Conservation (phyloP, 2,329 filamentous ascomycete genomes). For the Teratosphaeria viscida region DNA sequence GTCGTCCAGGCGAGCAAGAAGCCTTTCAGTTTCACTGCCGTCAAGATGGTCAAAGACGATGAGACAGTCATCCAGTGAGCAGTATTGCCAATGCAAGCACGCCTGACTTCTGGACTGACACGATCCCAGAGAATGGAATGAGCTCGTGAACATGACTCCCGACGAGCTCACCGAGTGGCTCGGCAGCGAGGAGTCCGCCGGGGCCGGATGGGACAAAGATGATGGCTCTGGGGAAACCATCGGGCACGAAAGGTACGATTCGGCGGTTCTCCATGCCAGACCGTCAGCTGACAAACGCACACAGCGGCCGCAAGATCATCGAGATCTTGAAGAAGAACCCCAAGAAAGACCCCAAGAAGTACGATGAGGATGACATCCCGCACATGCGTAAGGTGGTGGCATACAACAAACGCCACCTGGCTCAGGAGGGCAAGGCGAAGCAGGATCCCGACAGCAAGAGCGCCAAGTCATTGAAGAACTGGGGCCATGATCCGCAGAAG, state of each 20-base stretch:
- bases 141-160: conserved; percentile 55
- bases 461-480: conserved; percentile 42
- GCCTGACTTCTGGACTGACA: not conserved
- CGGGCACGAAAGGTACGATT: conserved; percentile 46
- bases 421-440: conserved; percentile 51
- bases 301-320: conserved; percentile 52
- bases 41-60: conserved; percentile 42
- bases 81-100: not conserved
- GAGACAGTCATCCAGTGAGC: conserved; percentile 40
- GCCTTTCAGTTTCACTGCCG: not conserved
- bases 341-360: conserved; percentile 44
- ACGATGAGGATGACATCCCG: conserved; percentile 45
- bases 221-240: conserved; percentile 50
- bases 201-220: conserved; percentile 51
- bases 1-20: not conserved
- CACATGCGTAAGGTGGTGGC: conserved; percentile 45
- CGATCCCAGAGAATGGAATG: conserved; percentile 48
- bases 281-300: not conserved
- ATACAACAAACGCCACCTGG: conserved; percentile 57
- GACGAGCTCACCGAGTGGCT: conserved; percentile 53
- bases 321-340: conserved; percentile 54
- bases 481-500: conserved; percentile 31
- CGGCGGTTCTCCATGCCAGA: not conserved
- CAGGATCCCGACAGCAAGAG: conserved; percentile 44
- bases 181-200: conserved; percentile 45